These are phyloP conservation scores for Acrasis kona DNA, from an alignment of 78 protist genomes.

Conservation along the genomic window DNA sequence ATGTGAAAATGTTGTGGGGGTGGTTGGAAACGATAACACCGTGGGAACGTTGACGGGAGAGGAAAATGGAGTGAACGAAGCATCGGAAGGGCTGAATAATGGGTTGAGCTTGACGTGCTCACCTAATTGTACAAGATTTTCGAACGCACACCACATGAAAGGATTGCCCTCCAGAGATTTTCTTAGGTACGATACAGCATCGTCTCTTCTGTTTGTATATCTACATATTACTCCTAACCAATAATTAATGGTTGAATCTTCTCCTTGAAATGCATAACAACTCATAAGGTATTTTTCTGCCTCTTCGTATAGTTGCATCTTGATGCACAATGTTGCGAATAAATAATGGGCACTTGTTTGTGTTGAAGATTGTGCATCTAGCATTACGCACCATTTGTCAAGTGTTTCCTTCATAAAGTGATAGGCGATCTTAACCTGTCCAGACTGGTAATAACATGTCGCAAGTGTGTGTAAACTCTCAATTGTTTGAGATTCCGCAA, in stretches of 20 bases:
- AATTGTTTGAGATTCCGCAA: neutral
- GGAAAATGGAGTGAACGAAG: too few species aligned
- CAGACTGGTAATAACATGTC: neutral
- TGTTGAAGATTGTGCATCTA: neutral
- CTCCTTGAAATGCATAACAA: neutral
- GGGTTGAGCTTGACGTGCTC: neutral
- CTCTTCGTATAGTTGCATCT: neutral
- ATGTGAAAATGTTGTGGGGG: neutral
- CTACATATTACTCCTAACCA: neutral
- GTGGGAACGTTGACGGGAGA: neutral
- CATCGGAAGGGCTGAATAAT: too few species aligned
- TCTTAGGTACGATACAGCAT: neutral
- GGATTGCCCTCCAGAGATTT: conserved; percentile 13
- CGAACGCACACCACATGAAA: conserved; percentile 21
- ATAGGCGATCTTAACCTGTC: neutral
- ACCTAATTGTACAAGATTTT: conserved; percentile 8
- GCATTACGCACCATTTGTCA: neutral
- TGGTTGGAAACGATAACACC: neutral
- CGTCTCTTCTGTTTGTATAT: neutral
- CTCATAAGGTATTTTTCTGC: neutral
- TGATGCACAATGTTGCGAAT: neutral
- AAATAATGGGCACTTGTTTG: neutral
- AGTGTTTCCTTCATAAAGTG: neutral
- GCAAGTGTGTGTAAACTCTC: neutral
- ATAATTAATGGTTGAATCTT: neutral